Conservation (phyloP, 1,139 yeast species). For the Kodamaea ohmeri region DNA sequence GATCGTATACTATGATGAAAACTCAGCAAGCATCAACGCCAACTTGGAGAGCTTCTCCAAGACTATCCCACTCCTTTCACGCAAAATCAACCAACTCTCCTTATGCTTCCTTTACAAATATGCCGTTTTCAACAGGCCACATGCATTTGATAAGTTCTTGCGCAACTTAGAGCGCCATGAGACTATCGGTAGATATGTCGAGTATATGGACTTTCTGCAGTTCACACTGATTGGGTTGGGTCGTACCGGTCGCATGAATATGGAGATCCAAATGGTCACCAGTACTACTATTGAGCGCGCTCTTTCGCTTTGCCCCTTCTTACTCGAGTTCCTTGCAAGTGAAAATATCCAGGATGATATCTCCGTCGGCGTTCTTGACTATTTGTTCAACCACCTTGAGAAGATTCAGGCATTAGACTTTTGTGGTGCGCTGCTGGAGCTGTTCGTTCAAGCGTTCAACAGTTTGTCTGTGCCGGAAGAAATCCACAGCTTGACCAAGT, state of each 20-base stretch:
- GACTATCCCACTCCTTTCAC: constrained; percentile 38
- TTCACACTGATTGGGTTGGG: constrained; percentile 91
- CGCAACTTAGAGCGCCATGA: constrained; percentile 50
- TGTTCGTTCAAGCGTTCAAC: constrained; percentile 63
- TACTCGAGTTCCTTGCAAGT: constrained; percentile 75
- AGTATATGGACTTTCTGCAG: constrained; percentile 81
- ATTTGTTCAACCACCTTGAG: constrained; percentile 58
- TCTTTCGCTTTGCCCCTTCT: constrained; percentile 59
- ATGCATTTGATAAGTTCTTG: constrained; percentile 71
- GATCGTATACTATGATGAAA: constrained; percentile 42
- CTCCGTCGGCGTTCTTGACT: constrained; percentile 56
- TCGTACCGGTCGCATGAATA: constrained; percentile 84
- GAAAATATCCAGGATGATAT: constrained; percentile 87
- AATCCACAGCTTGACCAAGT: constrained; percentile 39
- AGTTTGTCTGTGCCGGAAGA: constrained; percentile 26
- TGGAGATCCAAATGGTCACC: constrained; percentile 89
- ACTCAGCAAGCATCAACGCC: constrained; percentile 38
- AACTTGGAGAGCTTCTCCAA: constrained; percentile 43
- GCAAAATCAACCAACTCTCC: constrained; percentile 31
- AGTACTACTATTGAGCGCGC: constrained; percentile 65
- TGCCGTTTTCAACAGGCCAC: constrained; percentile 76
- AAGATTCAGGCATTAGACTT: constrained; percentile 73
- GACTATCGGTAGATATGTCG: constrained; percentile 63
- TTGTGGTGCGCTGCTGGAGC: constrained; percentile 78
- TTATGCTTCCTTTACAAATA: constrained; percentile 55